These are phyloP conservation scores for Calonectria pseudoreteaudii DNA, from an alignment of 2,329 filamentous ascomycete species.

Conservation along the genomic window DNA sequence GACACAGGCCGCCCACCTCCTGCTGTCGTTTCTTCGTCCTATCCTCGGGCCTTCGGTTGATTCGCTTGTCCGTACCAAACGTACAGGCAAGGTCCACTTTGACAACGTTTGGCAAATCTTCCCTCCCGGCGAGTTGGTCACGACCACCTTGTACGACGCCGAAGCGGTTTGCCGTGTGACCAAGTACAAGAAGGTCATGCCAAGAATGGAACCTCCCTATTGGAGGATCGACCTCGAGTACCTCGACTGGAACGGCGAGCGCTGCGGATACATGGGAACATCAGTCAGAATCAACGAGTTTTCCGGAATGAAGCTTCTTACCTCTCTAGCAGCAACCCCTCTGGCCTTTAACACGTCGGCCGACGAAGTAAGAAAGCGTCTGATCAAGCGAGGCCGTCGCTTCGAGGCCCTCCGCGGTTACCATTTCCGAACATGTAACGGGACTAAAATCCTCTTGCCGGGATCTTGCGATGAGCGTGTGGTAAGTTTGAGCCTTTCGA, in stretches of 20 bases:
- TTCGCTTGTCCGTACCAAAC: conserved; percentile 39
- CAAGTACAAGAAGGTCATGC: conserved; percentile 35
- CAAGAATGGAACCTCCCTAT: neutral
- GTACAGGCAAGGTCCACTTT: conserved; percentile 47
- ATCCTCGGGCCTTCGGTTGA: conserved; percentile 43
- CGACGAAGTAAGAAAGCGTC: neutral
- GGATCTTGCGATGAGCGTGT: neutral
- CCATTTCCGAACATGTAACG: neutral
- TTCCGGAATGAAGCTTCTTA: conserved; percentile 41
- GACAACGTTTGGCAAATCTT: conserved; percentile 51
- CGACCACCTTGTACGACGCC: conserved; percentile 47
- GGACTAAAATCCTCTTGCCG: neutral
- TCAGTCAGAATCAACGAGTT: conserved; percentile 41
- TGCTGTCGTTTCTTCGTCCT: conserved; percentile 48
- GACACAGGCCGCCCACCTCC: neutral
- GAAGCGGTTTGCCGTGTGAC: conserved; percentile 51
- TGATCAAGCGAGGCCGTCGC: neutral
- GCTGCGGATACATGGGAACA: conserved; percentile 42
- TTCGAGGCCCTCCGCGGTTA: conserved; percentile 13
- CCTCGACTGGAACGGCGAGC: conserved; percentile 51
- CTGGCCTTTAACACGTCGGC: neutral
- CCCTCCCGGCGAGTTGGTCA: conserved; percentile 46
- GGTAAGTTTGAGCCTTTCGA: neutral
- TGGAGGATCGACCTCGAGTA: conserved; percentile 48
- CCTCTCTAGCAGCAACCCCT: conserved; percentile 34